Evolutionary conservation across 768 basidiomycete genomes (phyloP), one percentile per base, ranked within the genome.

Genomic region (Neoboletus subvelutipes): DNA sequence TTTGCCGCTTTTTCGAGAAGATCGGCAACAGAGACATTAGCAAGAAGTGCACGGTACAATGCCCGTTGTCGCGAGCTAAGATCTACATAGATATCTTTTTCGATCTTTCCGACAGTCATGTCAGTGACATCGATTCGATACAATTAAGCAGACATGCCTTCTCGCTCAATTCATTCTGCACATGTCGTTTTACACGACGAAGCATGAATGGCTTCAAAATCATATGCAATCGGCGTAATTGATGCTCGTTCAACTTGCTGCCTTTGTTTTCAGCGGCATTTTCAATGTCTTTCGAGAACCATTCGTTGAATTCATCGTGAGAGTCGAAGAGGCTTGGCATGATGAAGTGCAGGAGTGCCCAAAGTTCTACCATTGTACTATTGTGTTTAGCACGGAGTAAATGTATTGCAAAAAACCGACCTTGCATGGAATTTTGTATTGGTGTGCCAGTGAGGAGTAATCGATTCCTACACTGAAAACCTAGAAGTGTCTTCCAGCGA

Each of bases 221-320:
- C 93, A 98, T 97, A 68, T 99, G 97, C 58, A 99, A 75, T 40
- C 97, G 86, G 48, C 94, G 84, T 43, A 99, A 77, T 71, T 99
- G 97, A 70, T 97, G 88, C 68, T 97, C 95, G 68, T 96, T 97
- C 62, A 98, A 78, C 69, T 87, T 91, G 72, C 88, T 86, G 6
- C 90, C 92, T 65, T 92, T 91, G 69, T 94, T 94, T 71, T 94
- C 94, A 5, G 84, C 85, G 18, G 92, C 93, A 68, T 91, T 95
- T 77, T 99, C 97, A 52, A 98, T 98, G 67, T 98, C 97, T 73
- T 98, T 97, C 12, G 96, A 97, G 72, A 99, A 99, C 97, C 97
- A 99, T 72, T 98, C 96, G 69, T 90, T 94, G 78, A 99, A 99
- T 75, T 99, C 97, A 67, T 98, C 95, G 67, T 98, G 95, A 15